Base-by-base conservation (phyloP, 129 eudicot species). In the Sambucus nigra region DNA sequence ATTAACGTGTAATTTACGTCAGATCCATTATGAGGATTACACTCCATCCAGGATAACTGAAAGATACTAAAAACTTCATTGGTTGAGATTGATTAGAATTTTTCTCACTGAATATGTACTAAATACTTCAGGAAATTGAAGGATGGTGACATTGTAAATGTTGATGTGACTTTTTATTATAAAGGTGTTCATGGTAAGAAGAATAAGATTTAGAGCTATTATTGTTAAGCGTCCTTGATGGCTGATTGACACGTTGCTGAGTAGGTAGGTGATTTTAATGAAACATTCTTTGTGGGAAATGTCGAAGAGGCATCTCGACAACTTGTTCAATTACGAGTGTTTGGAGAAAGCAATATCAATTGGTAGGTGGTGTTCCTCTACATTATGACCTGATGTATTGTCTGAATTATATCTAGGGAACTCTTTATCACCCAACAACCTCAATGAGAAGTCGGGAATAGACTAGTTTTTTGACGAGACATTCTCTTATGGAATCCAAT, bases 111-210 rank as follows among this genome's bases (percentile, higher is more conserved):
- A n/a, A n/a, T n/a, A n/a, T n/a, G n/a, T n/a, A n/a, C n/a, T 56
- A 52, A 19, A 40, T 53, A 5, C 65, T 73, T 65, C 77, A 91
- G 99, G 89, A 81, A 76, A 68, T 58, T 91, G 66, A 91, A 91
- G 66, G 99, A 91, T 56, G 99, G 99, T 10, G 99, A 91, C 73
- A 91, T 91, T 46, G 95, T 91, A 38, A 91, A 91, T 59, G 82
- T 91, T 52, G 99, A 91, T 59, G 89, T 91, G 49, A 76, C 94
- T 54, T 79, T 91, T 40, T 74, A 51, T 63, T 86, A 79, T 60
- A 86, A 86, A 70, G 99, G 99, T 47, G 99, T 91, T 29, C 95
- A 91, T 46, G 95, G 99, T 91, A 52, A 80, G 85, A 35, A 49
- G 23, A n/a, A n/a, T n/a, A n/a, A n/a, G n/a, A n/a, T n/a, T 32